These are phyloP conservation scores for Kodamaea leandrae DNA, from an alignment of 805 yeast species.

Conservation along the genomic window DNA sequence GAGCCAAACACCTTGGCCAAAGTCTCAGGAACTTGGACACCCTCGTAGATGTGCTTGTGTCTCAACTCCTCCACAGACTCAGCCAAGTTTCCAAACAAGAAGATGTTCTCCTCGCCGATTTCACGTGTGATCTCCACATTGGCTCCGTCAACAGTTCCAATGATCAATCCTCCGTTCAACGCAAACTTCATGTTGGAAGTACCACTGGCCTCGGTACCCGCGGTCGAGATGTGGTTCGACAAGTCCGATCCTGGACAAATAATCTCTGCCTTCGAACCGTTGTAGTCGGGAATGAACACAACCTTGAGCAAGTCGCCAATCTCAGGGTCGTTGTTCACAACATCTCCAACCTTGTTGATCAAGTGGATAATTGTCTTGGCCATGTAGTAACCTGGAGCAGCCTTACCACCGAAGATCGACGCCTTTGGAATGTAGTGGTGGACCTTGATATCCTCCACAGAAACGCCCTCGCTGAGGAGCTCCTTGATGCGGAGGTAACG, in stretches of 20 bases:
- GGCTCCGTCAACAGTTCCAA: constrained; percentile 97
- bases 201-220: constrained; percentile 96
- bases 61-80: constrained; percentile 87
- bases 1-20: constrained; percentile 61
- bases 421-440: constrained; percentile 70
- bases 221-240: constrained; percentile 92
- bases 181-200: constrained; percentile 96
- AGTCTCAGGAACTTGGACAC: constrained; percentile 56
- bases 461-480: constrained; percentile 49
- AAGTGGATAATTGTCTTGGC: constrained; percentile 88
- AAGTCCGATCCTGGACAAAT: constrained; percentile 88
- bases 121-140: constrained; percentile 93
- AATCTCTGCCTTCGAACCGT: constrained; percentile 90
- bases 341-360: constrained; percentile 76
- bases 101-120: constrained; percentile 89
- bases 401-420: constrained; percentile 86
- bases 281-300: constrained; percentile 86
- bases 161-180: constrained; percentile 87
- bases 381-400: constrained; percentile 97
- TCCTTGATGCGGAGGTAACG: constrained; percentile 76
- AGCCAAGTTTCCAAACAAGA: constrained; percentile 85
- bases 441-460: constrained; percentile 51
- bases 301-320: constrained; percentile 78
- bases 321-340: constrained; percentile 74
- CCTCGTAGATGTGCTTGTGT: constrained; percentile 65